Percentiles rank a stretch among this genome's conserved stretches.
Conservation (phyloP, 306 rosid species). For the Prunus davidiana region DNA sequence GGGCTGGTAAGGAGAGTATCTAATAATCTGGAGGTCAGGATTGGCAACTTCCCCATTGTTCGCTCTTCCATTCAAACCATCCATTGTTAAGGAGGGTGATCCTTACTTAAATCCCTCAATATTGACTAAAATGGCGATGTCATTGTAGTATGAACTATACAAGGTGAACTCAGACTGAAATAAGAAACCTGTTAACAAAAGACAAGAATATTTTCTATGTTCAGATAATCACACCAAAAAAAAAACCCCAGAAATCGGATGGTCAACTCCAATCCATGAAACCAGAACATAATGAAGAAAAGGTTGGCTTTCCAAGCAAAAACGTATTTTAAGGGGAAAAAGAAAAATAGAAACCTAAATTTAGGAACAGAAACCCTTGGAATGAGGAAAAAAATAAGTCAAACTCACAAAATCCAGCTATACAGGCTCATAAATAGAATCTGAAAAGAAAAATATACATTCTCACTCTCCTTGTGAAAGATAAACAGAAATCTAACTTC, state of each 20-base stretch:
- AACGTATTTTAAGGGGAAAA: background rate
- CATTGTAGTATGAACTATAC: constrained; percentile 18
- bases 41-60: constrained; percentile 43
- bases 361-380: constrained; percentile 23
- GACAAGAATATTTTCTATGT: constrained; percentile 18
- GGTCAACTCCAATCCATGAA: constrained; percentile 19
- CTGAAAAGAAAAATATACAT: background rate
- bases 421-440: constrained; percentile 3
- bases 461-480: background rate
- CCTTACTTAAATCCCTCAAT: constrained; percentile 34
- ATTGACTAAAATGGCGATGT: constrained; percentile 14
- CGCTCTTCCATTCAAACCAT: constrained; percentile 34
- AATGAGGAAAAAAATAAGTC: constrained; percentile 11
- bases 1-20: constrained; percentile 66
- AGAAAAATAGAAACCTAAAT: background rate
- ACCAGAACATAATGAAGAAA: constrained; percentile 5
- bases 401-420: constrained; percentile 17
- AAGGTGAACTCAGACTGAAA: constrained; percentile 33
- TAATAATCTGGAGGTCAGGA: constrained; percentile 48
- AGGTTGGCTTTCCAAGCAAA: constrained; percentile 13
- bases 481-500: constrained; percentile 5
- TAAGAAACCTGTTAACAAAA: constrained; percentile 36
- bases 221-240: constrained; percentile 14
- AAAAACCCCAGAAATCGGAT: constrained; percentile 6
- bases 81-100: constrained; percentile 46